Evolutionary conservation across 2,329 filamentous ascomycete species (phyloP), one percentile per base, ranked within the genome.

Genomic region (Cucurbitaria berberidis): DNA sequence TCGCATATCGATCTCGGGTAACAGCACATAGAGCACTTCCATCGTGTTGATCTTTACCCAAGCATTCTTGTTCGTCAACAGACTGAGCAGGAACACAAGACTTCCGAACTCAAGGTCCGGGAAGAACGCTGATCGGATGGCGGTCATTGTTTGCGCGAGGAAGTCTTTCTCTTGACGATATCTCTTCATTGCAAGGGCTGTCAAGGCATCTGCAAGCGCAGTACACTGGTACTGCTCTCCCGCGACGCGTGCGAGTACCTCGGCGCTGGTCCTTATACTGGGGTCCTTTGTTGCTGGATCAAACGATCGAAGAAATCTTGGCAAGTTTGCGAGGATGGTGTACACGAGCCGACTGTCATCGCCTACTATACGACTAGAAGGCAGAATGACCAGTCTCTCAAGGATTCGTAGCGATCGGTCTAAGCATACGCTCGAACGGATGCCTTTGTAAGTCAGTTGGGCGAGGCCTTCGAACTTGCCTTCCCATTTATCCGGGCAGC

Each of bases 21-120:
- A 89, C 53, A 96, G 80, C 18, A 90, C 84, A 67, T 90, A 90
- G 0, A 99, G 84, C 11, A 98, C 87, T 55, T 91, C 88, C 90
- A 99, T 96, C 0, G 90, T 92, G 78, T 95, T 93, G 38, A 93
- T 81, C 72, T 96, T 96, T 74, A 98, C 90, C 90, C 92, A 97
- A 2, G 90, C 84, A 1, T 89, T 84, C 29, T 88, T 89, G 69
- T 99, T 99, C 13, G 93, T 96, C 47, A 99, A 81, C 42, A 97
- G 83, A 1, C 95, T 92, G 76, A 98, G 90, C 38, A 98, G 78
- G 77, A 96, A 97, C 0, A 92, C 91, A 10, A 99, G 77, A 79
- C 91, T 90, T 54, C 87, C 85, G 63, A 96, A 91, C 64, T 98
- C 93, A 51, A 90, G 84, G 24, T 85, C 82, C 1, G 93, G 92